Evolutionary conservation across 106 monocot species (phyloP).

Genomic region (Allium cepa): DNA sequence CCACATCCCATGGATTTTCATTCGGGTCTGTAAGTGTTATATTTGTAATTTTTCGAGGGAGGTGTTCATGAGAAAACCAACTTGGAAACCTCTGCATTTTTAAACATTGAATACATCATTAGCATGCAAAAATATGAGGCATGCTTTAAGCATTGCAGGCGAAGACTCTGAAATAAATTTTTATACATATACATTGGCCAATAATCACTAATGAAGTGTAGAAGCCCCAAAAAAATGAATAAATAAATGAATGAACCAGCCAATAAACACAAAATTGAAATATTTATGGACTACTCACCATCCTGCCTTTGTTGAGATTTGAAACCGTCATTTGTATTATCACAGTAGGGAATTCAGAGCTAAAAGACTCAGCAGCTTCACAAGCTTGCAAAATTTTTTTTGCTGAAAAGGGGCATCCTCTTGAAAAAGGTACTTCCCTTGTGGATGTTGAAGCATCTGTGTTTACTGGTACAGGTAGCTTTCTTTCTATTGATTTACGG

Average conservation of each 20-base stretch:
- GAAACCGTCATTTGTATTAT: slow-evolving; percentile 1
- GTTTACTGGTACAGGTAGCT: too few species aligned
- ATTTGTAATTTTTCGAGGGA: slow-evolving; percentile 4
- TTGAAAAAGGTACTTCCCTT: not conserved
- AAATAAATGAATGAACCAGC: not conserved
- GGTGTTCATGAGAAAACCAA: not conserved
- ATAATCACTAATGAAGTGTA: too few species aligned
- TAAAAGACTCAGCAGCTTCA: slow-evolving; percentile 5
- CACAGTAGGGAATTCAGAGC: slow-evolving; percentile 5
- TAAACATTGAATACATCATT: too few species aligned
- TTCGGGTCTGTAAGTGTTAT: slow-evolving; percentile 1
- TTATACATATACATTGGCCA: too few species aligned
- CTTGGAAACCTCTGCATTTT: slow-evolving; percentile 5
- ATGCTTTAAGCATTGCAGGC: too few species aligned
- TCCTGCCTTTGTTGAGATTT: not conserved
- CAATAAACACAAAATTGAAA: not conserved
- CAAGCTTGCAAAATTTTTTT: not conserved
- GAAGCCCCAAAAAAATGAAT: not conserved
- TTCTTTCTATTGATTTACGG: too few species aligned
- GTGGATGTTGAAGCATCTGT: too few species aligned
- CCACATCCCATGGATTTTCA: not conserved
- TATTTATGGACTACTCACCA: slow-evolving; percentile 1
- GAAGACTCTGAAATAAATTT: too few species aligned
- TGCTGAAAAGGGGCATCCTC: slow-evolving; percentile 1
- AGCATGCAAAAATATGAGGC: too few species aligned